Base-by-base conservation (phyloP, 345 rosid genomes). In the Crucihimalaya himalaica region DNA sequence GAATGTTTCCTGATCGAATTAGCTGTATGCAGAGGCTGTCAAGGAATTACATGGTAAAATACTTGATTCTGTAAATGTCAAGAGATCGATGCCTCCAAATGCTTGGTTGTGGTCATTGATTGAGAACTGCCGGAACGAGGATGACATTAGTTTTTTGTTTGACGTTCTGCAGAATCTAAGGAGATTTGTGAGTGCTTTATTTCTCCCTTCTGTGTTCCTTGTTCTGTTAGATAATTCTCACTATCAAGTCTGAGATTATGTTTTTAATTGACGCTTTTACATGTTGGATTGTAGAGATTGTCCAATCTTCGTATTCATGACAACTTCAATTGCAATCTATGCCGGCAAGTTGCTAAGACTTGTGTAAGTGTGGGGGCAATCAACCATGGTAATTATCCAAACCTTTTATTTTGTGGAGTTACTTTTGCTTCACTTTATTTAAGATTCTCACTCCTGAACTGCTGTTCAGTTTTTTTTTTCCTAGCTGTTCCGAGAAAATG, bases 81-180 rank as follows among this genome's bases (percentile, higher is more conserved):
- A 83, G 81, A 76, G 87, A 57, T 82, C 97, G 0, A 89, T 87
- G 96, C 74, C 95, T n/a, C 97, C 96, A 0, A 94, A 91, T 56
- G 86, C 97, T 47, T 94, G 89, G 93, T 52, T 84, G 71, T 89
- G 97, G 96, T 86, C 97, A 3, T 28, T 94, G 83, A 86, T 94
- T 64, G 86, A 60, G 47, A 94, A 84, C 8, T 91, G 97, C 72
- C 75, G 42, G 61, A 91, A 58, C 34, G 76, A 16, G 2, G 93
- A 89, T 40, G 98, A 94, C 76, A 61, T 91, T 71, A 79, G 82
- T 73, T 90, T 86, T 78, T 83, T 94, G 1, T 89, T 94, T 40
- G 80, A 84, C 8, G 75, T 81, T 71, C 75, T 94, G 70, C 81
- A 84, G 74, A 85, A 84, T 66, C 88, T 91, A 6, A 83, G 97